Conservation (phyloP, 768 basidiomycete genomes). For the Boletus subcaerulescens region DNA sequence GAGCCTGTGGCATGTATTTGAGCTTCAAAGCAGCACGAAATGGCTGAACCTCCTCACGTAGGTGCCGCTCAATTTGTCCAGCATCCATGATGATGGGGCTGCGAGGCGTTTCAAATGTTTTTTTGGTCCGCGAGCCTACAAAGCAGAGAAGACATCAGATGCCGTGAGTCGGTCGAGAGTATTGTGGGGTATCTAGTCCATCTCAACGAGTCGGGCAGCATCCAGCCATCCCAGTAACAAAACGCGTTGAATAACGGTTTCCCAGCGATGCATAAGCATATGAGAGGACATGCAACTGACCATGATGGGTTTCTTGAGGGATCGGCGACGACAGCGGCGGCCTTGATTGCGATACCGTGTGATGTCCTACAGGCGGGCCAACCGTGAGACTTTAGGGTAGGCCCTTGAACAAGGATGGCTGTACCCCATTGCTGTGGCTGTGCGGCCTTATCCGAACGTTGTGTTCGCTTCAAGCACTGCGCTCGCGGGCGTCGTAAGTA, state of each 20-base stretch:
- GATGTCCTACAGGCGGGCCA: neutral
- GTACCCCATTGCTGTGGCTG: neutral
- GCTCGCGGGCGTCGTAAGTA: neutral
- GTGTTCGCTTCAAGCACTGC: neutral
- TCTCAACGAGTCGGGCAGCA: slow-evolving; percentile 18
- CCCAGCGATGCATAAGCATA: neutral
- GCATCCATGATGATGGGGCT: slow-evolving; percentile 99
- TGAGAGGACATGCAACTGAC: slow-evolving; percentile 23
- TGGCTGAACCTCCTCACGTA: slow-evolving; percentile 56
- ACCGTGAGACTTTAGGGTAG: slow-evolving; percentile 23
- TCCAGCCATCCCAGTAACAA: slow-evolving; percentile 25
- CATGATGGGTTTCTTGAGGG: slow-evolving; percentile 33
- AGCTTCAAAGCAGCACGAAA: slow-evolving; percentile 1
- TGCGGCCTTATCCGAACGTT: no score
- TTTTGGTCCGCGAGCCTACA: slow-evolving; percentile 94
- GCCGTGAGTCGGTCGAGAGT: neutral
- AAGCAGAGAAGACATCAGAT: slow-evolving; percentile 21
- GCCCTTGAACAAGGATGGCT: slow-evolving; percentile 10
- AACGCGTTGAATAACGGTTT: neutral
- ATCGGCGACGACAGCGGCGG: slow-evolving; percentile 17
- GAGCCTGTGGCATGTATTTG: slow-evolving; percentile 56
- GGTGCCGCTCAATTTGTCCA: slow-evolving; percentile 96
- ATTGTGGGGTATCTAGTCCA: slow-evolving; percentile 11
- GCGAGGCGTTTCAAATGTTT: slow-evolving; percentile 98
- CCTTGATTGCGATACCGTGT: slow-evolving; percentile 22